A percentile compares a stretch with the other conserved stretches of the same genome.
Evolutionary conservation across 331 rosid genomes (phyloP).

Genomic region (Prunus yedoensis): DNA sequence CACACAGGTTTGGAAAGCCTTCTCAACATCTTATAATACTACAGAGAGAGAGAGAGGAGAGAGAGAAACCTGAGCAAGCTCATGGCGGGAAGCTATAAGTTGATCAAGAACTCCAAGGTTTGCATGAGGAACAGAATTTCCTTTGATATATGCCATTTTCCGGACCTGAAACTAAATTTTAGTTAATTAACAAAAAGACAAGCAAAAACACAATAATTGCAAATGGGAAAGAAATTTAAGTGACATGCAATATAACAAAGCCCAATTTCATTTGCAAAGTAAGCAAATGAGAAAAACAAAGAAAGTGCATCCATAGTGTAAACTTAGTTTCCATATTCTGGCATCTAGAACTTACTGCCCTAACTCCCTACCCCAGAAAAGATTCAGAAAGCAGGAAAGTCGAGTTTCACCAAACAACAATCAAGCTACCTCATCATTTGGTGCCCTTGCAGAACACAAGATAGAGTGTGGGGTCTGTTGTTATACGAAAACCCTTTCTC

Average conservation of each 20-base stretch:
- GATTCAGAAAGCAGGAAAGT: constrained; percentile 12
- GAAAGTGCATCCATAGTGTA: background rate
- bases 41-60: too few species aligned
- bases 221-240: background rate
- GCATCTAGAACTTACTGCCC: background rate
- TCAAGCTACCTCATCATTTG: constrained; percentile 67
- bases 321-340: background rate
- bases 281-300: background rate
- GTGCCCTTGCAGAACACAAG: constrained; percentile 64
- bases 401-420: background rate
- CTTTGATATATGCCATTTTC: too few species aligned
- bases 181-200: background rate
- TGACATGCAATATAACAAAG: background rate
- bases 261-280: background rate
- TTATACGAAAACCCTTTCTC: constrained; percentile 70
- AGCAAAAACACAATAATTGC: background rate
- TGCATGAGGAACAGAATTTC: too few species aligned
- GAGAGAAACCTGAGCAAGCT: too few species aligned
- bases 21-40: too few species aligned
- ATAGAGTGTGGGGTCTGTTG: constrained; percentile 64
- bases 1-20: too few species aligned
- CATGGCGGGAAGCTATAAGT: too few species aligned
- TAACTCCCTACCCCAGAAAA: background rate
- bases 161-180: too few species aligned
- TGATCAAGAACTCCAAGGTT: too few species aligned